Evolutionary conservation across 345 rosid species (phyloP).

Genomic region (Carallia brachiata): DNA sequence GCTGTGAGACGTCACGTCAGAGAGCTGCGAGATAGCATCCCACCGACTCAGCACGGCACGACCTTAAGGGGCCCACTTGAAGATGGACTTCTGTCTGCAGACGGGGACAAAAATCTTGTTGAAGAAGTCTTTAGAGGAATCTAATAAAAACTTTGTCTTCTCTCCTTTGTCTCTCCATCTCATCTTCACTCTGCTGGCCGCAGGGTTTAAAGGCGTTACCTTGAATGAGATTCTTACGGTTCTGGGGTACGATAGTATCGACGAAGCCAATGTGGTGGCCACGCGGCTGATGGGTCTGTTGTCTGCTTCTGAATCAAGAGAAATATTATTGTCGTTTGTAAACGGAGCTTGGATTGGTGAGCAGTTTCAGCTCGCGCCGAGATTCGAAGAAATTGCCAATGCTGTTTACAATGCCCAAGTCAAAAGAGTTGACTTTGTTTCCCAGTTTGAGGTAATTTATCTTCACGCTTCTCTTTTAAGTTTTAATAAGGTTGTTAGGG

Average conservation of each 20-base stretch:
- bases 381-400: slow-evolving; percentile 3
- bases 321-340: not conserved
- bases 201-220: slow-evolving; percentile 10
- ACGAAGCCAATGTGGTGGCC: not conserved
- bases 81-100: slow-evolving; percentile 1
- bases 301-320: not conserved
- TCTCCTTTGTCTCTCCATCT: slow-evolving; percentile 14
- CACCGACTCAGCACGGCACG: too few relatives aligned
- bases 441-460: not conserved
- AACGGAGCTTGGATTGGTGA: slow-evolving; percentile 10
- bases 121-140: not conserved
- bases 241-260: slow-evolving; percentile 2
- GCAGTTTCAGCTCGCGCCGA: not conserved
- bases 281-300: not conserved
- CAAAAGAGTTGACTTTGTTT: slow-evolving; percentile 5
- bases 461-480: not conserved
- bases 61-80: not conserved
- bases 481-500: too few relatives aligned
- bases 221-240: slow-evolving; percentile 6
- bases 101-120: not conserved
- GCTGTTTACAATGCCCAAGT: not conserved
- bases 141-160: slow-evolving; percentile 3
- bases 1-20: too few relatives aligned
- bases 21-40: too few relatives aligned
- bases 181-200: slow-evolving; percentile 10